Conservation (phyloP, 805 yeast species). For the Candida patagonica region DNA sequence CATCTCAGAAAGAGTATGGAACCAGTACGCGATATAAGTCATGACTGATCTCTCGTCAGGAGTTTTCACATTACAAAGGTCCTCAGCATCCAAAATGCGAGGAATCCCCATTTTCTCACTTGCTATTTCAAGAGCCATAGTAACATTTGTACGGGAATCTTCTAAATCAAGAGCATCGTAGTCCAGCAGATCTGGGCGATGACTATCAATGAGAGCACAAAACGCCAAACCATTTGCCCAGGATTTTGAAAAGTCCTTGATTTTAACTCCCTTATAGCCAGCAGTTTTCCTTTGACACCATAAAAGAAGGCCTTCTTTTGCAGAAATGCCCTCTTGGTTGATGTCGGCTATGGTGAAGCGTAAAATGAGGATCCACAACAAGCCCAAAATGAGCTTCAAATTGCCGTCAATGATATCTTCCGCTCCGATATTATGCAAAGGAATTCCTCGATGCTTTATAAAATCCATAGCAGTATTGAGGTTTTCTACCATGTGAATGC, state of each 20-base stretch:
- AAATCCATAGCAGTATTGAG: conserved; percentile 30
- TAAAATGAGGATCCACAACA: conserved; percentile 58
- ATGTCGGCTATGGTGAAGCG: conserved; percentile 32
- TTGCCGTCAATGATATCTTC: conserved; percentile 93
- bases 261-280: conserved; percentile 28
- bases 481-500: conserved; percentile 32
- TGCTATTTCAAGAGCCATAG: conserved; percentile 35
- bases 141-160: conserved; percentile 27
- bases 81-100: conserved; percentile 45
- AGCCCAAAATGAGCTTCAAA: conserved; percentile 82
- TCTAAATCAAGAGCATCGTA: conserved; percentile 24
- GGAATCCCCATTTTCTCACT: conserved; percentile 40
- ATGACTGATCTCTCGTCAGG: conserved; percentile 57
- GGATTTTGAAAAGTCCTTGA: conserved; percentile 43
- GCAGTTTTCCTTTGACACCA: conserved; percentile 47
- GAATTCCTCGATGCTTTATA: conserved; percentile 29
- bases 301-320: conserved; percentile 35
- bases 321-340: conserved; percentile 31
- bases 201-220: conserved; percentile 36
- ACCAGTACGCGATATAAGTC: conserved; percentile 52
- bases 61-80: conserved; percentile 34
- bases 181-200: conserved; percentile 34
- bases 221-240: conserved; percentile 48
- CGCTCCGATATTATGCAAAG: conserved; percentile 36
- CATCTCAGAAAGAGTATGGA: conserved; percentile 34